Evolutionary conservation across 2,329 filamentous ascomycete genomes (phyloP).

Genomic region (Myriosclerotinia curreyana): DNA sequence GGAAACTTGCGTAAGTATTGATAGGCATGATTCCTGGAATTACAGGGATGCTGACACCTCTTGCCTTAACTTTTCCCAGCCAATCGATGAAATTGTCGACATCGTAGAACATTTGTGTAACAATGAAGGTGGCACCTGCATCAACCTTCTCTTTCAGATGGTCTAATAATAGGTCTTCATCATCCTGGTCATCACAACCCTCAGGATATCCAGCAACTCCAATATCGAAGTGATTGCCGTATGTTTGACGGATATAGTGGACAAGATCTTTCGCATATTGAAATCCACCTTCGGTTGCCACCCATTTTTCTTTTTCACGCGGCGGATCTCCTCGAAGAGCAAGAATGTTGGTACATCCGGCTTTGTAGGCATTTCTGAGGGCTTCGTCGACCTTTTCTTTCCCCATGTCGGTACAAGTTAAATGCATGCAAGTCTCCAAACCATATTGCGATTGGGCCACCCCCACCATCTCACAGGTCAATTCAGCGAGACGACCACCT

Average conservation of each 20-base stretch:
- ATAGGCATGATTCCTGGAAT: slow-evolving; percentile 91
- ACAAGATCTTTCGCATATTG: slow-evolving; percentile 88
- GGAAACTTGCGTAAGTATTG: slow-evolving; percentile 88
- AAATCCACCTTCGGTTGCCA: slow-evolving; percentile 81
- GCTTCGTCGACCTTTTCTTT: slow-evolving; percentile 87
- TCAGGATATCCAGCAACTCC: slow-evolving; percentile 96
- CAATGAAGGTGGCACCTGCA: slow-evolving; percentile 86
- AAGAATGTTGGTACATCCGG: slow-evolving; percentile 95
- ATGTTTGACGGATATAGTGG: slow-evolving; percentile 69
- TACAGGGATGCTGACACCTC: slow-evolving; percentile 80
- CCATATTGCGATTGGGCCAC: slow-evolving; percentile 94
- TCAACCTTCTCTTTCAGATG: slow-evolving; percentile 98
- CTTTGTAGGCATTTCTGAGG: slow-evolving; percentile 82
- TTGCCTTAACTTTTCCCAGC: slow-evolving; percentile 80
- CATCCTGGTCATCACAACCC: slow-evolving; percentile 87
- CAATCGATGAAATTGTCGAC: slow-evolving; percentile 91
- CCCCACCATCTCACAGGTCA: slow-evolving; percentile 97
- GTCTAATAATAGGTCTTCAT: slow-evolving; percentile 79
- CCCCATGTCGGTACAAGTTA: slow-evolving; percentile 98
- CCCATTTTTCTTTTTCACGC: slow-evolving; percentile 90
- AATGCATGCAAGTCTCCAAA: slow-evolving; percentile 97
- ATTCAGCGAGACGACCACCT: slow-evolving; percentile 81
- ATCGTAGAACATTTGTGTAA: slow-evolving; percentile 99
- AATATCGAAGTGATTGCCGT: slow-evolving; percentile 92
- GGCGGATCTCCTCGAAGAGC: slow-evolving; percentile 92